Conservation (phyloP, 208 protist species). For the Leishmania gerbilli region DNA sequence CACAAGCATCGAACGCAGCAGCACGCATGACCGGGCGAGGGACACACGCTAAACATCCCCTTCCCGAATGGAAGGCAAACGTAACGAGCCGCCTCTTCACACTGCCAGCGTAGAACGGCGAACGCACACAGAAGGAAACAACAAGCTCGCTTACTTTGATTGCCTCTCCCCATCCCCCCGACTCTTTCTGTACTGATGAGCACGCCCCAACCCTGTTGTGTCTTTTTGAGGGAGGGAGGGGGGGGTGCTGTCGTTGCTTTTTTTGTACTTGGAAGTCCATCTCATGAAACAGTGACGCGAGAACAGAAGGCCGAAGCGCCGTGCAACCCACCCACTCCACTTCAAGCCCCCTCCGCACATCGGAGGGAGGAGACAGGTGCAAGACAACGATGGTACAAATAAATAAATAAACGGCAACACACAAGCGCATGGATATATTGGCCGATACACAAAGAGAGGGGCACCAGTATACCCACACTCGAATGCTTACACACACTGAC, state of each 20-base stretch:
- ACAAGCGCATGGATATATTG: not conserved
- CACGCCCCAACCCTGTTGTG: not conserved
- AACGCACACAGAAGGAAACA: not conserved
- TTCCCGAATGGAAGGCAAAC: not conserved
- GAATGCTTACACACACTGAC: not conserved
- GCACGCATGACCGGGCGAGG: not conserved
- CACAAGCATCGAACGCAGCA: not conserved
- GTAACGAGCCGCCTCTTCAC: not conserved
- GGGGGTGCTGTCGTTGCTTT: not conserved
- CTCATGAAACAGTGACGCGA: not conserved
- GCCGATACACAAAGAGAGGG: not conserved
- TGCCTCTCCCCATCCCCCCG: not conserved
- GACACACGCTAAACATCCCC: not conserved
- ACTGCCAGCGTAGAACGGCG: not conserved
- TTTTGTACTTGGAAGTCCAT: not conserved
- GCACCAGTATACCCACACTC: not conserved
- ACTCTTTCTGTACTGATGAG: not conserved
- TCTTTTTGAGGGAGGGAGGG: not conserved
- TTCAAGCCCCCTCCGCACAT: too few relatives aligned
- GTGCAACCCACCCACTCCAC: not conserved
- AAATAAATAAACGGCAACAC: slow-evolving; percentile 16
- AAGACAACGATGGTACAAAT: slow-evolving; percentile 4
- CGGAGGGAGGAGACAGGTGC: not conserved
- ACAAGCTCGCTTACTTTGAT: too few relatives aligned
- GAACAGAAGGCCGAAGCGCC: not conserved